Evolutionary conservation across 2,329 filamentous ascomycete genomes (phyloP).

Genomic region (Thielaviopsis cerberus): DNA sequence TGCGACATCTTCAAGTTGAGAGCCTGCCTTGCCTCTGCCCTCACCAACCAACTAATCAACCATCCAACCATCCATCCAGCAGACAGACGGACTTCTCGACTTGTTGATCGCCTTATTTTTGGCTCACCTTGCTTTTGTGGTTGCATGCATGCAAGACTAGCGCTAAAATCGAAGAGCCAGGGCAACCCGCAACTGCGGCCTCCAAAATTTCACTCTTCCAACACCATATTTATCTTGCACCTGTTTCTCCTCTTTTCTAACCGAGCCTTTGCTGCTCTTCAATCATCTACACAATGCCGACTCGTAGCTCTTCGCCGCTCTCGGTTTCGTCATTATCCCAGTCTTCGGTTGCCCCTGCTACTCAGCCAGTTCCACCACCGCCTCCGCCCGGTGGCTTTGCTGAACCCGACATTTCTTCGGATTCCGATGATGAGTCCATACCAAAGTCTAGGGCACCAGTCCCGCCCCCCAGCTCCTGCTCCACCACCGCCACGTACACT

Average conservation of each 20-base stretch:
- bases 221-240: background rate
- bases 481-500: conserved; percentile 1
- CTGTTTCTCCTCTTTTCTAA: background rate
- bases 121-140: background rate
- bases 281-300: background rate
- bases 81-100: background rate
- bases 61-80: no score
- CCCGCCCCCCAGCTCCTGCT: background rate
- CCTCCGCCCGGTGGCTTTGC: background rate
- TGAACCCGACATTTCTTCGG: conserved; percentile 3
- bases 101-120: background rate
- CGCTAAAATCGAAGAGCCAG: background rate
- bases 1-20: background rate
- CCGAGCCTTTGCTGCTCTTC: background rate
- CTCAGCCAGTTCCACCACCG: background rate
- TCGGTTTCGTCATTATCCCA: background rate
- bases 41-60: no score
- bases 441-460: conserved; percentile 1
- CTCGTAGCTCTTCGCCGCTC: background rate
- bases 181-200: background rate
- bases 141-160: background rate
- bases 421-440: background rate
- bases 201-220: background rate
- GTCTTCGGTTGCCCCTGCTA: conserved; percentile 1
- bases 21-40: background rate